Evolutionary conservation across 441 rosid species (phyloP).

Genomic region (California macrophylla): DNA sequence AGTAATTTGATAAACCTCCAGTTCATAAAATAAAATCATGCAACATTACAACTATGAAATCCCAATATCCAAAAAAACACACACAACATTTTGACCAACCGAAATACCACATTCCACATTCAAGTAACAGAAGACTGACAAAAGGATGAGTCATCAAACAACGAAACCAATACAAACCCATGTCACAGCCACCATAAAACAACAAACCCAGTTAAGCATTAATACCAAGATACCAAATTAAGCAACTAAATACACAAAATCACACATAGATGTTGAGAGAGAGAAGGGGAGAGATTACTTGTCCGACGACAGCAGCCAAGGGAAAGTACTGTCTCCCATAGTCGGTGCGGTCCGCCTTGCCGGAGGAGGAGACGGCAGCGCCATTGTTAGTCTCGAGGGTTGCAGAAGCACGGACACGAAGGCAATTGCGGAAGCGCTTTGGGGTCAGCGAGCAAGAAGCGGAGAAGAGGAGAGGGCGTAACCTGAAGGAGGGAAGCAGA

Average conservation of each 20-base stretch:
- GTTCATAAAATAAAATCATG: neutral
- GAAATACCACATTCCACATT: neutral
- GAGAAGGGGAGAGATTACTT: constrained; percentile 30
- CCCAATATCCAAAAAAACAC: neutral
- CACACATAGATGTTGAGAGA: neutral
- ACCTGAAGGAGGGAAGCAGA: constrained; percentile 22
- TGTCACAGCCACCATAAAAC: neutral
- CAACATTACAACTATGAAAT: neutral
- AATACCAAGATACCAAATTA: neutral
- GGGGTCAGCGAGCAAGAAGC: constrained; percentile 20
- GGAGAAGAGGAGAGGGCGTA: constrained; percentile 23
- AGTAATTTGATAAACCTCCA: too few species aligned
- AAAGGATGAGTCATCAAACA: neutral
- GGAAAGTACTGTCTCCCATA: constrained; percentile 83
- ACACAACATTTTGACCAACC: neutral
- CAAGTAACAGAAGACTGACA: neutral
- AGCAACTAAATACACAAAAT: neutral
- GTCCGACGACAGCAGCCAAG: constrained; percentile 91
- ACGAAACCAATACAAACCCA: neutral
- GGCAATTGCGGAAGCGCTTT: constrained; percentile 17
- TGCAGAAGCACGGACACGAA: constrained; percentile 30
- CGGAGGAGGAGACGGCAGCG: constrained; percentile 23
- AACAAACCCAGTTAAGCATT: neutral
- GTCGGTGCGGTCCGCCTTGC: constrained; percentile 28
- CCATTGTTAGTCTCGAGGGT: constrained; percentile 58